A percentile compares a stretch with the other conserved stretches of the same genome.
phyloP scores from a whole-genome alignment of 352 stramenopile genomes.

The Pythium brassicae region DNA sequence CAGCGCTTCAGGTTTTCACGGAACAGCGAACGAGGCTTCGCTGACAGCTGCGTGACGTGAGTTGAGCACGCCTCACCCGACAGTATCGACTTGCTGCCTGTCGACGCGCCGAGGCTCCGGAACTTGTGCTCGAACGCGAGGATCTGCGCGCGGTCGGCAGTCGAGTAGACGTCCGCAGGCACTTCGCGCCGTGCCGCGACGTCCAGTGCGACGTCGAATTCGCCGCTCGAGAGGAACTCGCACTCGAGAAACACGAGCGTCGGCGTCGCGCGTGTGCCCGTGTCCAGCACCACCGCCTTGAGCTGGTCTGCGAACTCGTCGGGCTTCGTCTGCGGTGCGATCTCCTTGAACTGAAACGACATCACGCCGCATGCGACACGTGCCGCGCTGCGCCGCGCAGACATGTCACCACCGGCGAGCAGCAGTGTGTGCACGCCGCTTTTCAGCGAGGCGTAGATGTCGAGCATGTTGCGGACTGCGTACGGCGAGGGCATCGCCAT shows the following conservation, averaged over 20 bases:
- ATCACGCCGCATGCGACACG: conserved; percentile 47
- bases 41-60: no score
- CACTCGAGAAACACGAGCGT: conserved; percentile 55
- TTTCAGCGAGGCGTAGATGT: conserved; percentile 47
- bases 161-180: conserved; percentile 37
- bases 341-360: conserved; percentile 54
- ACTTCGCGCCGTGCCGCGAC: conserved; percentile 40
- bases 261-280: conserved; percentile 40
- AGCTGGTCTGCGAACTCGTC: conserved; percentile 39
- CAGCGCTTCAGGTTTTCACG: conserved; percentile 48
- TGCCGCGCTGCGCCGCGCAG: conserved; percentile 31
- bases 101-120: not conserved
- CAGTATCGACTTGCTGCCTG: conserved; percentile 2
- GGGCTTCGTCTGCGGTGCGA: conserved; percentile 23
- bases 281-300: conserved; percentile 42
- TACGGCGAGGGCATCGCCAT: conserved; percentile 24
- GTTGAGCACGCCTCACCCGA: no score
- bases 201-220: conserved; percentile 35
- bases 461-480: conserved; percentile 41
- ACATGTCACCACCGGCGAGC: conserved; percentile 36
- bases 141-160: conserved; percentile 45
- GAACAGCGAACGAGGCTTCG: conserved; percentile 25
- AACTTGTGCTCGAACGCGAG: conserved; percentile 36
- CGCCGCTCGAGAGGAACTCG: conserved; percentile 33
- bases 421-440: conserved; percentile 32